Conservation (phyloP, 2,329 filamentous ascomycete genomes). For the Dothistroma pini region DNA sequence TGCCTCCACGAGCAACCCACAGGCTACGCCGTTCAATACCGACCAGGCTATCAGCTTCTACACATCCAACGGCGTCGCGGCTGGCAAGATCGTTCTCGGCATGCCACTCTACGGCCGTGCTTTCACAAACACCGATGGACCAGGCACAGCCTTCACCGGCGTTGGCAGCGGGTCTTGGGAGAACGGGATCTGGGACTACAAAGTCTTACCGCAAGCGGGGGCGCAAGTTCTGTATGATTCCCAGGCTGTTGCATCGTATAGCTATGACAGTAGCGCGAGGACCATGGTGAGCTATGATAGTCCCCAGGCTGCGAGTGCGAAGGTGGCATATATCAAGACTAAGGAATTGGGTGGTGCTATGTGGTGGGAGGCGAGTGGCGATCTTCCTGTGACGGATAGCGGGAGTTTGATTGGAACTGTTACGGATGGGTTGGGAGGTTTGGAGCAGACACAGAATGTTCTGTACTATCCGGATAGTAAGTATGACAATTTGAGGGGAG, state of each 20-base stretch:
- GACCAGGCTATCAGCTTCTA: conserved; percentile 69
- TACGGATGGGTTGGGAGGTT: conserved; percentile 37
- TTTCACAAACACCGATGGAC: conserved; percentile 73
- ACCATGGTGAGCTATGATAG: conserved; percentile 76
- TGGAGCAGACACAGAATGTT: conserved; percentile 49
- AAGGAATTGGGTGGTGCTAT: conserved; percentile 78
- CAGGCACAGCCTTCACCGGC: conserved; percentile 65
- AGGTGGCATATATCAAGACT: conserved; percentile 66
- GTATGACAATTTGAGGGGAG: conserved; percentile 52
- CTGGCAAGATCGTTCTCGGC: conserved; percentile 75
- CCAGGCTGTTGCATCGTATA: conserved; percentile 68
- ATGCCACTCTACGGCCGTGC: conserved; percentile 90
- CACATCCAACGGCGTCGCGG: conserved; percentile 54
- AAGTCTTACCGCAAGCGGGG: conserved; percentile 68
- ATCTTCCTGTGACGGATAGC: conserved; percentile 54
- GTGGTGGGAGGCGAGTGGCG: conserved; percentile 92
- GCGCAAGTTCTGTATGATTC: conserved; percentile 62
- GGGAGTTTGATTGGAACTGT: conserved; percentile 57
- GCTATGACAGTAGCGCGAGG: conserved; percentile 61
- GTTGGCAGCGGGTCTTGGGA: conserved; percentile 81
- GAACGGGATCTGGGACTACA: conserved; percentile 81
- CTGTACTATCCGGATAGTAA: conserved; percentile 51
- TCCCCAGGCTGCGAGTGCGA: conserved; percentile 60
- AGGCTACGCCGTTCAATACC: conserved; percentile 74
- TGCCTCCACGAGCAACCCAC: conserved; percentile 54